Base-by-base conservation (phyloP, 2,329 filamentous ascomycete genomes). In the Ophiocordyceps robertsii region DNA sequence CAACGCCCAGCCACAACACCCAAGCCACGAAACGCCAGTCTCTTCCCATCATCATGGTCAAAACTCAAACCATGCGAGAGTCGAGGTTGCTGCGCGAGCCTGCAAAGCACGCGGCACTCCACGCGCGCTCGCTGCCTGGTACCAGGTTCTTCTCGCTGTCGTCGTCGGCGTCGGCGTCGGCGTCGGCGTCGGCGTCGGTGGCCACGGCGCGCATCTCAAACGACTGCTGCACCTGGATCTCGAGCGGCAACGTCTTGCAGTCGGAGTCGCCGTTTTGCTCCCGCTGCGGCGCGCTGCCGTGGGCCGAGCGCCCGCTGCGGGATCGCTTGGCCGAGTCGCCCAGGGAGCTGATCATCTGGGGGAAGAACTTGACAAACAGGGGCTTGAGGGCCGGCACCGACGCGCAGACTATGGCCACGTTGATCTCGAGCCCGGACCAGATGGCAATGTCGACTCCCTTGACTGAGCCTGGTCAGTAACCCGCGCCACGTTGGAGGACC, bases 301-400 rank as follows among this genome's bases (percentile, higher is more conserved):
- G 36, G 8, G 36, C 17, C 4, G 43, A 43, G 2, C 33, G 33
- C 3, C 33, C 33, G 9, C 12, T 19, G 12, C 44, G 43, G 27
- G 42, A 43, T 6, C 40, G 43, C 17, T 38, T 48, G 16, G 37
- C 37, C 10, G 49, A 48, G 6, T 35, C 27, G 35, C 38, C 21
- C 3, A 47, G 37, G 27, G 44, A 47, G 29, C 39, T 38, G 38
- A 47, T 41, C 27, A 56, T 43, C 19, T 44, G 38, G 10, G 54
- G 53, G 40, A 55, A 51, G 39, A 49, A 39, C 24, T 53, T 53
- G 29, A 52, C 48, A 17, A 57, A 52, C 12, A 56, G 49, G 1
- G 60, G 57, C 35, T 61, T 61, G 2, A 63, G 46, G 1, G 57
- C 54, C 0, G 59, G 57, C 0, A 61, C 50, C 6, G 54, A 63